Evolutionary conservation across 305 asterid genomes (phyloP), one percentile per base, ranked within the genome.

Genomic region (Nicotiana rustica): DNA sequence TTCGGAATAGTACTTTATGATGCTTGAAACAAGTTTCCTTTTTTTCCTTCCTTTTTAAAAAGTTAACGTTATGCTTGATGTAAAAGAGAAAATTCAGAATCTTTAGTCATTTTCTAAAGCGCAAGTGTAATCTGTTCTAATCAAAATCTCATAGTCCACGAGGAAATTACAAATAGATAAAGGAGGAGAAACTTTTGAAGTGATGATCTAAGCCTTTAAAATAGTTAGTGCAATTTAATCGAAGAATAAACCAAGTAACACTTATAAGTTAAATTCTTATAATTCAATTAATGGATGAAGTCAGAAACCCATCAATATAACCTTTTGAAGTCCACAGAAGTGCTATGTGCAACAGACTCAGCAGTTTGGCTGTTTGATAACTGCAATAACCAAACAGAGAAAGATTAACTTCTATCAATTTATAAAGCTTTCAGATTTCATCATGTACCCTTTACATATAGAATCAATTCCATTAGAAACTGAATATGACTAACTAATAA

Each of bases 281-380:
- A 56, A 78, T 60, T 78, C 71, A 78, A 38, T 41, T 25, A 60
- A 12, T 13, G 71, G 56, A 44, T 18, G 25, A 78, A 35, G 18
- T 55, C 59, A 66, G 56, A 56, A 83, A 47, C 61, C 41, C 7
- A 71, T 71, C 7, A 47, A 36, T 83, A 86, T 62, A 81, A 91
- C 92, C 92, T 89, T 84, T 78, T 87, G 49, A 78, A 55, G 21
- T 77, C 80, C 31, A 85, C 81, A 81, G 85, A 79, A 78, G 78
- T 52, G 84, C 83, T 69, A 35, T 82, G 82, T 73, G 55, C 41
- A 55, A 52, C 79, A 57, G 81, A 44, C 78, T 78, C 86, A 56
- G 84, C 77, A 21, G 36, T 64, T 29, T 85, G 81, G 38, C 57
- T 47, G 33, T 69, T 85, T 75, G 82, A 68, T 52, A 80, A 86